Evolutionary conservation across 306 rosid species (phyloP).

Genomic region (Citrullus amarus): DNA sequence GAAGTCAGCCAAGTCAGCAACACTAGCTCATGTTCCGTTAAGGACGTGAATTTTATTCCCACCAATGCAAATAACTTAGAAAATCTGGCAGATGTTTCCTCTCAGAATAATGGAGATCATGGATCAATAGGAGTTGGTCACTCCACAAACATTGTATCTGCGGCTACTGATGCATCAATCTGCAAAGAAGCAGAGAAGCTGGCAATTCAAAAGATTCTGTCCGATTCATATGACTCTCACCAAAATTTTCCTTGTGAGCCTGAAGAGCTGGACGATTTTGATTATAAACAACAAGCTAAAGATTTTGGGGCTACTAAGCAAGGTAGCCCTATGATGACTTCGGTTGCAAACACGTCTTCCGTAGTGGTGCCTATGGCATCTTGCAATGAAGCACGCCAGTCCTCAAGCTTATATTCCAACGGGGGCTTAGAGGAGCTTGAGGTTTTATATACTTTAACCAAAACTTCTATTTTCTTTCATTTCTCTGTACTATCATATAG

Average conservation of each 20-base stretch:
- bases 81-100: slow-evolving; percentile 22
- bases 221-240: slow-evolving; percentile 39
- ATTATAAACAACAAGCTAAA: slow-evolving; percentile 30
- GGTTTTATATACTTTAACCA: slow-evolving; percentile 24
- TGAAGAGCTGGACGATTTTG: slow-evolving; percentile 66
- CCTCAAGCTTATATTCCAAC: slow-evolving; percentile 19
- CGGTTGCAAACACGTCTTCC: slow-evolving; percentile 20
- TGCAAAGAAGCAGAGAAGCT: slow-evolving; percentile 60
- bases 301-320: slow-evolving; percentile 22
- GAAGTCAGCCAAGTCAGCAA: slow-evolving; percentile 35
- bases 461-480: not conserved
- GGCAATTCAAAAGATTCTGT: slow-evolving; percentile 55
- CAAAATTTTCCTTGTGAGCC: slow-evolving; percentile 43
- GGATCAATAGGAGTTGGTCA: slow-evolving; percentile 21
- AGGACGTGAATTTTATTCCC: slow-evolving; percentile 9
- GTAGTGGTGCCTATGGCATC: slow-evolving; percentile 24
- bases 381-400: slow-evolving; percentile 21
- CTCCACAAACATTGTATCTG: slow-evolving; percentile 7
- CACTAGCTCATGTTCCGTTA: slow-evolving; percentile 31
- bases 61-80: slow-evolving; percentile 16
- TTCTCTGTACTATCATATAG: not conserved
- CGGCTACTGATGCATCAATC: slow-evolving; percentile 25
- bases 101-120: slow-evolving; percentile 32
- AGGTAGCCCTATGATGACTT: slow-evolving; percentile 21
- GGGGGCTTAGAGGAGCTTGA: slow-evolving; percentile 84